phyloP scores from a whole-genome alignment of 108 stramenopile genomes.

The Seminavis robusta region DNA sequence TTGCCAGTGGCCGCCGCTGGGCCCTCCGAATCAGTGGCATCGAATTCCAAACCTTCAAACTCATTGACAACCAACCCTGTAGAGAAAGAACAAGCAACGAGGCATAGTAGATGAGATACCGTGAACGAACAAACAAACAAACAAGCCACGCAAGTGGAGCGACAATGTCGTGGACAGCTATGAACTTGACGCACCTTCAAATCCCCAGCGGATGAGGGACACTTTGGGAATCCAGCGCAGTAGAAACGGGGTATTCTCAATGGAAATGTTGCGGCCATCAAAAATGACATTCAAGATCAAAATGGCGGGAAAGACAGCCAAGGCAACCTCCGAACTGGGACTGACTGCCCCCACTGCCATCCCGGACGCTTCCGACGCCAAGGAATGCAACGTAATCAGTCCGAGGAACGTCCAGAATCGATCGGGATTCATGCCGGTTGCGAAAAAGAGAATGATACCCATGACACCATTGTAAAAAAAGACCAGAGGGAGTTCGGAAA shows the following conservation, averaged over 20 bases:
- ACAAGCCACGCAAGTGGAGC: too few relatives aligned
- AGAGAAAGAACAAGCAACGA: too few relatives aligned
- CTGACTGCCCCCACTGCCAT: conserved; percentile 65
- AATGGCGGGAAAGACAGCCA: conserved; percentile 81
- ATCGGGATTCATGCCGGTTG: conserved; percentile 65
- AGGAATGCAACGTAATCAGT: conserved; percentile 65
- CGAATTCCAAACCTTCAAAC: conserved; percentile 78
- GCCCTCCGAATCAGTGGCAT: conserved; percentile 63
- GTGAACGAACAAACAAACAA: too few relatives aligned
- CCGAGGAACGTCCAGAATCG: conserved; percentile 78
- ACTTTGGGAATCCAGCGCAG: conserved; percentile 72
- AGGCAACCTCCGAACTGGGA: conserved; percentile 66
- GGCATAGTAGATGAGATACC: too few relatives aligned
- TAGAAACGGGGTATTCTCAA: conserved; percentile 73
- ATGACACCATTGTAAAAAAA: conserved; percentile 78
- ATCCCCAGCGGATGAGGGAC: conserved; percentile 81
- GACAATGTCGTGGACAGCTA: too few relatives aligned
- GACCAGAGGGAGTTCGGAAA: conserved; percentile 87
- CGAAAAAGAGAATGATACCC: conserved; percentile 73
- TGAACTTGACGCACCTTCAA: conserved; percentile 58
- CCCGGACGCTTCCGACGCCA: conserved; percentile 72
- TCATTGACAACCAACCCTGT: conserved; percentile 80
- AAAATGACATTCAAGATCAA: conserved; percentile 90
- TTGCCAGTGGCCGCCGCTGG: conserved; percentile 73
- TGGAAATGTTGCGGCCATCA: conserved; percentile 80